A percentile compares a stretch with the other conserved stretches of the same genome.
Evolutionary conservation across 345 rosid species (phyloP).

Genomic region (Rhizophora apiculata): DNA sequence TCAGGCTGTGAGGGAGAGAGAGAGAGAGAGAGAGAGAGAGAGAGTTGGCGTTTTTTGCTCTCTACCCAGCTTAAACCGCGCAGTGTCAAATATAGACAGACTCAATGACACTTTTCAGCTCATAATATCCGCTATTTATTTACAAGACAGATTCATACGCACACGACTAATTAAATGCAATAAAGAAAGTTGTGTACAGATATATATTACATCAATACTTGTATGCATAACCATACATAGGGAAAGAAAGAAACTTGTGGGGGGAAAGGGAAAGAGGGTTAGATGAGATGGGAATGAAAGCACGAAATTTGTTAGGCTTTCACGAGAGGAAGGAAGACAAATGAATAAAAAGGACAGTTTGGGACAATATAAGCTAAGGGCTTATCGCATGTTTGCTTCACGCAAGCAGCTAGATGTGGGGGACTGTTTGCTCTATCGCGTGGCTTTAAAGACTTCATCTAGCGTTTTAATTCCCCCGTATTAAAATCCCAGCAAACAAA

Average conservation of each 20-base stretch:
- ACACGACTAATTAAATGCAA: too few species aligned
- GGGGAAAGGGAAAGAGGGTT: background rate
- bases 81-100: constrained; percentile 34
- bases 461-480: constrained; percentile 32
- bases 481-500: constrained; percentile 8
- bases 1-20: constrained; percentile 24
- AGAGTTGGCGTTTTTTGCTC: constrained; percentile 59
- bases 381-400: constrained; percentile 98
- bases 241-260: background rate
- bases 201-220: too few species aligned
- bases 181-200: too few species aligned
- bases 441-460: constrained; percentile 83
- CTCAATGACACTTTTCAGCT: constrained; percentile 40
- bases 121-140: constrained; percentile 1
- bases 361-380: constrained; percentile 33
- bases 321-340: background rate
- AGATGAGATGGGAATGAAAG: background rate
- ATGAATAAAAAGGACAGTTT: constrained; percentile 35
- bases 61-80: constrained; percentile 59
- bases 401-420: constrained; percentile 84
- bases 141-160: constrained; percentile 15
- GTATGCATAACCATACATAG: too few species aligned
- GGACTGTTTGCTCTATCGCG: constrained; percentile 40
- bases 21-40: constrained; percentile 21
- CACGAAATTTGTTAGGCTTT: background rate